Evolutionary conservation across 1,139 yeast genomes (phyloP), one percentile per base, ranked within the genome.

Genomic region (Magnusiomyces sp.): DNA sequence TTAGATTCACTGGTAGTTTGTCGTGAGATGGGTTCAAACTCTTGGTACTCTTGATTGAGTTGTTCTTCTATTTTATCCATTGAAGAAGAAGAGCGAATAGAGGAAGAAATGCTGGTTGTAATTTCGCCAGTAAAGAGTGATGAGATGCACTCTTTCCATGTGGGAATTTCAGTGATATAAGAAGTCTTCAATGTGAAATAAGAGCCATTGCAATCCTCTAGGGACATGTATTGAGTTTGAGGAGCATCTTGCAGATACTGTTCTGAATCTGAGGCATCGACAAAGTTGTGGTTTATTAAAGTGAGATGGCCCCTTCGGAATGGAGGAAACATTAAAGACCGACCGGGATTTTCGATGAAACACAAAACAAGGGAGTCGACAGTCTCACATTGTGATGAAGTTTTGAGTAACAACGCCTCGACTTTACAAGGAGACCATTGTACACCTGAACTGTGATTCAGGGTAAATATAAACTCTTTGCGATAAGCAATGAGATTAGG

Each of bases 261-360:
- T 23, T 4, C 29, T 23, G 29, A 23, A 5, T 23, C 29, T 23
- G 29, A 23, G 29, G 29, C 29, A 23, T 23, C 29, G 4, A 23
- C 29, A 23, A 23, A 7, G 7, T 23, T 23, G 29, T 23, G 29
- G 29, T 23, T 23, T 23, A 23, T 23, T 7, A 23, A 7, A 23
- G 29, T 23, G 3, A 70, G 54, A 43, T 69, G 71, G 17, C 63
- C 62, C 5, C 54, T 51, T 36, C 66, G 60, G 39, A 70, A 57
- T 5, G 67, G 58, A 10, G 68, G 66, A 53, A 70, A 71, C 45
- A 71, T 51, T 40, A 71, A 56, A 2, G 66, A 60, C 41, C 69
- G 58, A 2, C 70, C 71, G 3, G 69, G 58, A 41, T 63, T 58
- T 45, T 65, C 65, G 14, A 68, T 57, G 31, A 62, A 60, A 52